Base-by-base conservation (phyloP, 768 basidiomycete genomes). In the Boletus eberwhitei region DNA sequence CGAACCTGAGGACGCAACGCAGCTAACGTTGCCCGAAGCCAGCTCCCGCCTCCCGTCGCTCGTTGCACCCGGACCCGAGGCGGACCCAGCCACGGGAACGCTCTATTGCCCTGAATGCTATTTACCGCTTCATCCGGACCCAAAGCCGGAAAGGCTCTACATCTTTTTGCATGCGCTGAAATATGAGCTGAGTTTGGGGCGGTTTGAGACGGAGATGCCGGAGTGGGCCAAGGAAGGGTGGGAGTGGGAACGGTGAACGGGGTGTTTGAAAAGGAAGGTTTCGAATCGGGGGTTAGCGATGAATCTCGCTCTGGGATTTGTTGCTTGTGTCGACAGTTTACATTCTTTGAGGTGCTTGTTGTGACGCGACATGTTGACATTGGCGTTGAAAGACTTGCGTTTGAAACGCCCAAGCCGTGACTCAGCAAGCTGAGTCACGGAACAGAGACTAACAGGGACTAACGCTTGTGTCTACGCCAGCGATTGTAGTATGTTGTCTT, bases 101-200 rank as follows among this genome's bases (percentile, higher is more conserved):
- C 64, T 79, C 19, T 97, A 92, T 73, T 99, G 96, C 68, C 77
- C 82, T 1, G 90, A 93, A 66, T 99, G 96, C 68, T 98, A 90
- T 70, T 76, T 97, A 43, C 97, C 97, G 16, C 73, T 98, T 24
- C 86, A 94, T 53, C 92, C 93, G 12, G 97, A 99, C 71, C 97
- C 96, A 2, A 84, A 83, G 64, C 94, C 95, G 2, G 92, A 94
- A 68, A 85, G 85, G 57, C 75, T 98, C 53, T 98, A 93, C 72
- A 98, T 99, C 60, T 99, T 95, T 73, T 73, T 99, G 65, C 97
- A 99, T 64, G 95, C 97, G 26, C 71, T 90, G 65, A 81, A 81
- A 62, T 98, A 94, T 71, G 89, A 86, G 46, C 87, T 87, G 13
- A 85, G 83, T 58, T 74, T 93, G 41, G 93, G 93, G n/a, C 73